Conservation (phyloP, 2,329 filamentous ascomycete genomes). For the Arthrobotrys pseudoclavata region DNA sequence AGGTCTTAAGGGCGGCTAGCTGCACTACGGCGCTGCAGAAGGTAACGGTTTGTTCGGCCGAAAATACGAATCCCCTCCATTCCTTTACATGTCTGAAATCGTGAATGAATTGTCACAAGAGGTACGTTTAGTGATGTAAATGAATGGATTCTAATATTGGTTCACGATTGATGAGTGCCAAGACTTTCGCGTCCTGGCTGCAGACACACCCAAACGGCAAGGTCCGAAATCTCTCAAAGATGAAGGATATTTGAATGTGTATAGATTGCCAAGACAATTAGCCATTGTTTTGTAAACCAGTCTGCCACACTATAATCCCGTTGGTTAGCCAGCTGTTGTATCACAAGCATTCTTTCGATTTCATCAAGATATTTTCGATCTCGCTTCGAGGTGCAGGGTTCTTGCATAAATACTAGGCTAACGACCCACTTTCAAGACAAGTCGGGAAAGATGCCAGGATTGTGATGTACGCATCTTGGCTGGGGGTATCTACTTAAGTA, state of each 20-base stretch:
- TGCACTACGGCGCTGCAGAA: background rate
- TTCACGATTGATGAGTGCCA: conserved; percentile 10
- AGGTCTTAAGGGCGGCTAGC: background rate
- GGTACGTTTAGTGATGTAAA: conserved; percentile 1
- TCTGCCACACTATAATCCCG: background rate
- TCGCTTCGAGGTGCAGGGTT: conserved; percentile 20
- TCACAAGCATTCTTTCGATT: conserved; percentile 17
- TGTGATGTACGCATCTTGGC: background rate
- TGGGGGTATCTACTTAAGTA: background rate
- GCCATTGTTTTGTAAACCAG: background rate
- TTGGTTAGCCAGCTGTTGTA: background rate
- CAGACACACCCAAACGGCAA: background rate
- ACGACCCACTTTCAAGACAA: background rate
- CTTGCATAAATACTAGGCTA: background rate
- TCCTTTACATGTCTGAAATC: background rate
- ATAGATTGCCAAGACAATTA: background rate
- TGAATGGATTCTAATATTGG: background rate
- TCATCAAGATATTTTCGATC: conserved; percentile 12
- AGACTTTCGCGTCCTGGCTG: background rate
- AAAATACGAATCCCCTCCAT: background rate
- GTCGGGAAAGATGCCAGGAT: background rate
- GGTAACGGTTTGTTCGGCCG: background rate
- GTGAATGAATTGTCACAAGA: background rate
- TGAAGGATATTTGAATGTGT: background rate
- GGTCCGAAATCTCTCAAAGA: conserved; percentile 3